Conservation (phyloP, 2,329 filamentous ascomycete species). For the Talaromyces atroroseus region DNA sequence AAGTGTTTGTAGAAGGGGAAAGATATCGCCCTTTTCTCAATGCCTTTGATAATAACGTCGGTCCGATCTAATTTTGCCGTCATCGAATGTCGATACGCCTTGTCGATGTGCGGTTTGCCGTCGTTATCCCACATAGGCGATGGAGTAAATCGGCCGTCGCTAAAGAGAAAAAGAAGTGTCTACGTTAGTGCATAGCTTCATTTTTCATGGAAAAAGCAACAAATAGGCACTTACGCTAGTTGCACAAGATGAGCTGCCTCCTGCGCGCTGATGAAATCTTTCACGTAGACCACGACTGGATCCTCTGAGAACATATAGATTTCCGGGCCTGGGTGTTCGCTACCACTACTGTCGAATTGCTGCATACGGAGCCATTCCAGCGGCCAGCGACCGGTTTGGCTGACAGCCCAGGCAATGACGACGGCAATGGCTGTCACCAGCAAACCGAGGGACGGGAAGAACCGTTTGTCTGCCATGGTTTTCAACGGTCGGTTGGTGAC, state of each 20-base stretch:
- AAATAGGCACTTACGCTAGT: constrained; percentile 43
- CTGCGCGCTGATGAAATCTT: constrained; percentile 44
- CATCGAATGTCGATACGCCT: constrained; percentile 28
- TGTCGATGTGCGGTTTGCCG: constrained; percentile 12
- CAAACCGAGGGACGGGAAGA: constrained; percentile 1
- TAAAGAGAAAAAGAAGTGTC: constrained; percentile 19
- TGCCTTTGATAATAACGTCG: constrained; percentile 43
- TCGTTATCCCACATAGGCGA: constrained; percentile 24
- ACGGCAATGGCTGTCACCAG: background rate
- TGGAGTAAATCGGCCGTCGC: constrained; percentile 41
- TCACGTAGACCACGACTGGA: constrained; percentile 51
- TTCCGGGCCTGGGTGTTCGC: background rate
- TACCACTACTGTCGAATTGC: background rate
- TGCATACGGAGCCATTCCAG: background rate
- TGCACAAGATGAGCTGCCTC: constrained; percentile 48
- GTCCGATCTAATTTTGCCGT: constrained; percentile 9
- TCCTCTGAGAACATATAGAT: constrained; percentile 32
- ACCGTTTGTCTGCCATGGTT: background rate
- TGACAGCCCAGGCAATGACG: background rate
- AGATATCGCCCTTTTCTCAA: constrained; percentile 43
- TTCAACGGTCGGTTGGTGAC: background rate
- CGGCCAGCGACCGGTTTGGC: background rate
- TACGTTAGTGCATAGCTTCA: background rate
- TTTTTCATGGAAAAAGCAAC: background rate
- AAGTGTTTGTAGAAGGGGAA: constrained; percentile 35